Evolutionary conservation across 2,329 filamentous ascomycete species (phyloP).

Genomic region (Fusarium sp.): DNA sequence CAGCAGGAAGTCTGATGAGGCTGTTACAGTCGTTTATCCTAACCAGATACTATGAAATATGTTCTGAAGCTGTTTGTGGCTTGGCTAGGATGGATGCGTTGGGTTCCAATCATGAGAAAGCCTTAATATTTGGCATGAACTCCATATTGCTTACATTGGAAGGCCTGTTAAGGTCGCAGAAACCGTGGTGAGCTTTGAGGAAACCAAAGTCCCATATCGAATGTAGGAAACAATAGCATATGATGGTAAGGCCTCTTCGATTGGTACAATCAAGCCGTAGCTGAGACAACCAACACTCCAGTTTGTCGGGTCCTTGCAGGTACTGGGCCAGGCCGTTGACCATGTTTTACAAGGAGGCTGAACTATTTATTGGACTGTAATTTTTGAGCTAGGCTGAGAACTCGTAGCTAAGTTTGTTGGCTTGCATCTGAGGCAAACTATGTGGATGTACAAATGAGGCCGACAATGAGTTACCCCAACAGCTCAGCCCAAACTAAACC

Average conservation of each 20-base stretch:
- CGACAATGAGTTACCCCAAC: constrained; percentile 7
- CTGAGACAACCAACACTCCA: constrained; percentile 15
- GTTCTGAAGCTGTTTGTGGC: constrained; percentile 19
- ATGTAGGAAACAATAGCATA: background rate
- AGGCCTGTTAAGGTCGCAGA: background rate
- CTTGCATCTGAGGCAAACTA: constrained; percentile 14
- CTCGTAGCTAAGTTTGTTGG: constrained; percentile 2
- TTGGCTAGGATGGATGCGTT: constrained; percentile 16
- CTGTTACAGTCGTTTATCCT: background rate
- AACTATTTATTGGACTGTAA: constrained; percentile 1
- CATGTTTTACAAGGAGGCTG: background rate
- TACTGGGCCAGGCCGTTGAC: background rate
- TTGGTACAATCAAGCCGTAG: constrained; percentile 5
- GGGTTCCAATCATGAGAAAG: constrained; percentile 28
- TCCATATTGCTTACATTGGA: constrained; percentile 1
- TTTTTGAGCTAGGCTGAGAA: background rate
- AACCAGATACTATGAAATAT: constrained; percentile 8
- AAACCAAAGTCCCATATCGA: background rate
- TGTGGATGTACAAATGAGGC: constrained; percentile 28
- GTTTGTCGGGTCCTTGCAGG: constrained; percentile 17
- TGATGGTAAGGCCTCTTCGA: background rate
- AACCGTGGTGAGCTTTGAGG: background rate
- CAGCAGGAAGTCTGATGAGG: background rate
- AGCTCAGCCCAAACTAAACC: background rate
- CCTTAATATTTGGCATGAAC: background rate